phyloP scores from a whole-genome alignment of 768 basidiomycete genomes.

The Termitomyces bulborhizus region DNA sequence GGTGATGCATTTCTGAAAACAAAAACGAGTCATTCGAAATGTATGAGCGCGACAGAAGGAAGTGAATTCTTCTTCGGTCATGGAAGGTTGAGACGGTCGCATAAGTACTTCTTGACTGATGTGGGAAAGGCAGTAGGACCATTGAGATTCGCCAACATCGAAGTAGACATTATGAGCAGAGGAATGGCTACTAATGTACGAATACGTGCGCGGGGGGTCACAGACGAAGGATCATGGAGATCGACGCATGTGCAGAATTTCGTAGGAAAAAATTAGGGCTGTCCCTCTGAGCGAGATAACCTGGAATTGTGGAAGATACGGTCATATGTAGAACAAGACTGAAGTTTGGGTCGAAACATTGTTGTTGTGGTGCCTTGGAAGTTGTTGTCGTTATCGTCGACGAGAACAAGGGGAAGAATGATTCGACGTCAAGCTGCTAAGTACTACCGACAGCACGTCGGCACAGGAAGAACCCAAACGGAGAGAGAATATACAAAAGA shows the following conservation, averaged over 20 bases:
- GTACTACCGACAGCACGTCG: background rate
- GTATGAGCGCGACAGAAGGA: background rate
- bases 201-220: background rate
- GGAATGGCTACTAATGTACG: background rate
- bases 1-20: background rate
- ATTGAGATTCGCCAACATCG: background rate
- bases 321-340: slow-evolving; percentile 1
- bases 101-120: background rate
- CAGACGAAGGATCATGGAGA: background rate
- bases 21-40: background rate
- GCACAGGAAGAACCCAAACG: background rate
- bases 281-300: background rate
- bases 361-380: background rate
- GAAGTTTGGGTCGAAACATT: background rate
- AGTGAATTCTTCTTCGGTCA: slow-evolving; percentile 1
- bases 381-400: background rate
- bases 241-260: background rate
- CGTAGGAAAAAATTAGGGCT: background rate
- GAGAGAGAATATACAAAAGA: background rate
- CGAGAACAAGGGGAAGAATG: background rate
- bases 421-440: background rate
- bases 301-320: background rate
- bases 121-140: background rate
- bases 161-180: background rate
- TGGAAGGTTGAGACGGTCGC: background rate